These are phyloP conservation scores for Senna tora DNA, from an alignment of 306 rosid genomes.

Conservation along the genomic window DNA sequence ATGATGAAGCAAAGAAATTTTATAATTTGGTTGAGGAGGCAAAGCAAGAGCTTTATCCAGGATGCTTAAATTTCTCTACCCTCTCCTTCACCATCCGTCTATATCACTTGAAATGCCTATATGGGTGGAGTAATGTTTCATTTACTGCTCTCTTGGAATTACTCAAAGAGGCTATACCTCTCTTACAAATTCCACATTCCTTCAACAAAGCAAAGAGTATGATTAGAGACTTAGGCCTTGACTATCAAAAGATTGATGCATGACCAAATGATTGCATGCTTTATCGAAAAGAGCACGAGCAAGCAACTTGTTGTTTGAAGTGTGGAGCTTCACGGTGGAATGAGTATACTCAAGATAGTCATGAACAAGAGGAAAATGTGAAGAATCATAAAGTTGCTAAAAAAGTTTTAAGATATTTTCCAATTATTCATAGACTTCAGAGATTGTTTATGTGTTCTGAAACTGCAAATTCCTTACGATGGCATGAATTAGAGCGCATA, in stretches of 20 bases:
- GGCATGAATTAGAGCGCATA: not conserved
- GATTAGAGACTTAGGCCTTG: slow-evolving; percentile 7
- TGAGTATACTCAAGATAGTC: not conserved
- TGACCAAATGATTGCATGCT: slow-evolving; percentile 14
- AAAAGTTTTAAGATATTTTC: not conserved
- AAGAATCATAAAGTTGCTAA: not conserved
- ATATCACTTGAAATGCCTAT: not conserved
- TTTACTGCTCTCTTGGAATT: not conserved
- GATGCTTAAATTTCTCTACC: not conserved
- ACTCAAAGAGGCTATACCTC: not conserved
- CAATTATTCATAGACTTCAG: not conserved
- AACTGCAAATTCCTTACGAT: not conserved
- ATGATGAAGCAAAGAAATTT: not conserved
- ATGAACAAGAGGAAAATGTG: not conserved
- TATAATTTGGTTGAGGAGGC: not conserved
- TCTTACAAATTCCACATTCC: not conserved
- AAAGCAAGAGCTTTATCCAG: not conserved
- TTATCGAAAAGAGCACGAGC: not conserved
- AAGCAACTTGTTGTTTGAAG: not conserved
- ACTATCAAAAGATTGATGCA: not conserved
- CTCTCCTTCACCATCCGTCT: not conserved
- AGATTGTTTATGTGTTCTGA: not conserved
- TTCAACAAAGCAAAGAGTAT: not conserved
- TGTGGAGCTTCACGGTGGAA: not conserved
- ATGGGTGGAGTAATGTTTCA: not conserved